Evolutionary conservation across 31 red algal genomes (phyloP).

Genomic region (Bonnemaisonia californica): DNA sequence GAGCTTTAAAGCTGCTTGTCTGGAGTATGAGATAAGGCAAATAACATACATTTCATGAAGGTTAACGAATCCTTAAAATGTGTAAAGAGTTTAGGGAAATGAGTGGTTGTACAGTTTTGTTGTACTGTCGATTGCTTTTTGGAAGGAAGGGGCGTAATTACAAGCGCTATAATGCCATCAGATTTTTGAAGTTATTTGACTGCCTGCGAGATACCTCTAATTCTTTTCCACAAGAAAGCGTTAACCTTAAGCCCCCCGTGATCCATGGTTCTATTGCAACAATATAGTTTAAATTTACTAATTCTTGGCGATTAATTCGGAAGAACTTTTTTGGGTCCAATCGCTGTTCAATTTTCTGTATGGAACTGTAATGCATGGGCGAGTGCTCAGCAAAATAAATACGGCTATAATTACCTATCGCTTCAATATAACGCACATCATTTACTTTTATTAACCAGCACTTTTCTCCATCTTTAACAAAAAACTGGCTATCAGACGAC

Average conservation of each 20-base stretch:
- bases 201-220: constrained; percentile 3
- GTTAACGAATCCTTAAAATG: too few species aligned
- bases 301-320: neutral
- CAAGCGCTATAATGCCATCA: neutral
- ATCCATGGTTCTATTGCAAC: neutral
- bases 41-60: too few species aligned
- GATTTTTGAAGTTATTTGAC: neutral
- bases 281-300: neutral
- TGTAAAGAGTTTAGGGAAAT: too few species aligned
- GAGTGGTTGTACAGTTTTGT: too few species aligned
- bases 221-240: neutral
- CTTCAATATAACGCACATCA: neutral
- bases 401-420: neutral
- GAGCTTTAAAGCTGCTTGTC: too few species aligned
- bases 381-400: neutral
- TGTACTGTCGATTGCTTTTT: too few species aligned
- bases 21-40: too few species aligned
- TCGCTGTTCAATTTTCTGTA: neutral
- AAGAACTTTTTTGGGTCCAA: neutral
- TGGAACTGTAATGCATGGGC: neutral
- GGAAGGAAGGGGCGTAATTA: too few species aligned
- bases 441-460: neutral
- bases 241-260: neutral
- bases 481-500: neutral
- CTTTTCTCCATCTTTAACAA: constrained; percentile 8